phyloP scores from a whole-genome alignment of 2,329 filamentous ascomycete species.

The Aspergillaceae sp. region DNA sequence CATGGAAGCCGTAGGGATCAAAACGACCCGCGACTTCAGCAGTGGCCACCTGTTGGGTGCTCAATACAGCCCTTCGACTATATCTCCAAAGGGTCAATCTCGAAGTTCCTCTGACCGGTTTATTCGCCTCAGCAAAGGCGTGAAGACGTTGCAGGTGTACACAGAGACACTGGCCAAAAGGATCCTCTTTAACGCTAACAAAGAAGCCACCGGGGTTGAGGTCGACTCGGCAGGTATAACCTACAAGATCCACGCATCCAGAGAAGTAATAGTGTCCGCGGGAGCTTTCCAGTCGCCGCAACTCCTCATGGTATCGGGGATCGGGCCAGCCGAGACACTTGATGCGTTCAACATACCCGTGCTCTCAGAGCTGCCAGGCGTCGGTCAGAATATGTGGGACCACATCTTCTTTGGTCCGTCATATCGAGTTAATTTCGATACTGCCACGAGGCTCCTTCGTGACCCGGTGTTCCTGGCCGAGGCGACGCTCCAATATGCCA shows the following conservation, averaged over 20 bases:
- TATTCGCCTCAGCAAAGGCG: no score
- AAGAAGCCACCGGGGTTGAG: slow-evolving; percentile 36
- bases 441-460: slow-evolving; percentile 13
- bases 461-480: slow-evolving; percentile 9
- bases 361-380: slow-evolving; percentile 22
- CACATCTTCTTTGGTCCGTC: slow-evolving; percentile 22
- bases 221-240: slow-evolving; percentile 16
- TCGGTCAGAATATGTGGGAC: slow-evolving; percentile 32
- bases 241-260: slow-evolving; percentile 38
- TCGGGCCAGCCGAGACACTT: slow-evolving; percentile 32
- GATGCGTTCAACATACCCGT: slow-evolving; percentile 18
- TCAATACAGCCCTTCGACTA: slow-evolving; percentile 30
- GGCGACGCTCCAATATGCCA: slow-evolving; percentile 4
- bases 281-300: slow-evolving; percentile 49
- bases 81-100: slow-evolving; percentile 16
- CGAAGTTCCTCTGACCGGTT: slow-evolving; percentile 22
- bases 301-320: slow-evolving; percentile 44
- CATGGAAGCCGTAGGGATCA: slow-evolving; percentile 36
- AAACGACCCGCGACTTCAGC: slow-evolving; percentile 30
- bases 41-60: slow-evolving; percentile 35
- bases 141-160: slow-evolving; percentile 22
- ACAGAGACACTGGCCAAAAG: slow-evolving; percentile 36
- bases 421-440: slow-evolving; percentile 20
- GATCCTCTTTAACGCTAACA: slow-evolving; percentile 33
- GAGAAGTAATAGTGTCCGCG: slow-evolving; percentile 44